Evolutionary conservation across 306 rosid species (phyloP).

Genomic region (Argentina anserina): DNA sequence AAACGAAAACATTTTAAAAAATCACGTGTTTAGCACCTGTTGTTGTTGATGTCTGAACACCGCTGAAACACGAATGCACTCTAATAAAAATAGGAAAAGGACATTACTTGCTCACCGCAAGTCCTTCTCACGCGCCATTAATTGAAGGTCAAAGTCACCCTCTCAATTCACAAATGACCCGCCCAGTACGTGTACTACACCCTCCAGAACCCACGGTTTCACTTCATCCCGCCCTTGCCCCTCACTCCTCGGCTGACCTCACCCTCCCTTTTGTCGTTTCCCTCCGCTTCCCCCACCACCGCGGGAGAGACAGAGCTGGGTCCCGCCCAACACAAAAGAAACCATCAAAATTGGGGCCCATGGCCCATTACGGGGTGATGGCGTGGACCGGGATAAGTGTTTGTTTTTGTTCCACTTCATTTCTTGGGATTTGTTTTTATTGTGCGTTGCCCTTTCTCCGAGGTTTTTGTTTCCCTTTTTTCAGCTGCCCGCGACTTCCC

Average conservation of each 20-base stretch:
- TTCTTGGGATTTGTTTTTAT: slow-evolving; percentile 29
- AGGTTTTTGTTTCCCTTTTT: slow-evolving; percentile 31
- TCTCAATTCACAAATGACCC: background rate
- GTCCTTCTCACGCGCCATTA: slow-evolving; percentile 29
- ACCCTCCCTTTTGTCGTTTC: slow-evolving; percentile 54
- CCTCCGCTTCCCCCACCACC: slow-evolving; percentile 8
- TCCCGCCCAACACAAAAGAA: slow-evolving; percentile 18
- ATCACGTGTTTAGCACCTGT: too few relatives aligned
- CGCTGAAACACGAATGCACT: too few relatives aligned
- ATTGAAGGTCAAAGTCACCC: slow-evolving; percentile 12
- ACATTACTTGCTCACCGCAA: background rate
- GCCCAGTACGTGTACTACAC: slow-evolving; percentile 11
- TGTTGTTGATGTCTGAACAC: too few relatives aligned
- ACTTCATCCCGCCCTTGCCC: slow-evolving; percentile 51
- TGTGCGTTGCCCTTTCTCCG: slow-evolving; percentile 25
- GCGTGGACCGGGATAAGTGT: slow-evolving; percentile 15
- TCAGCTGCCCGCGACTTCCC: background rate
- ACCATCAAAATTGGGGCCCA: slow-evolving; percentile 28
- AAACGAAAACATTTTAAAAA: too few relatives aligned
- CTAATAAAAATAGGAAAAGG: background rate
- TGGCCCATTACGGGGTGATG: slow-evolving; percentile 25
- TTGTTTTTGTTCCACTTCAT: slow-evolving; percentile 1
- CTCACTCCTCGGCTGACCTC: slow-evolving; percentile 39
- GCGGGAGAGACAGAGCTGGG: slow-evolving; percentile 5
- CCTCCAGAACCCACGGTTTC: slow-evolving; percentile 49